A percentile compares a stretch with the other conserved stretches of the same genome.
Evolutionary conservation across 2,329 filamentous ascomycete genomes (phyloP).

Genomic region (Fusarium udum): DNA sequence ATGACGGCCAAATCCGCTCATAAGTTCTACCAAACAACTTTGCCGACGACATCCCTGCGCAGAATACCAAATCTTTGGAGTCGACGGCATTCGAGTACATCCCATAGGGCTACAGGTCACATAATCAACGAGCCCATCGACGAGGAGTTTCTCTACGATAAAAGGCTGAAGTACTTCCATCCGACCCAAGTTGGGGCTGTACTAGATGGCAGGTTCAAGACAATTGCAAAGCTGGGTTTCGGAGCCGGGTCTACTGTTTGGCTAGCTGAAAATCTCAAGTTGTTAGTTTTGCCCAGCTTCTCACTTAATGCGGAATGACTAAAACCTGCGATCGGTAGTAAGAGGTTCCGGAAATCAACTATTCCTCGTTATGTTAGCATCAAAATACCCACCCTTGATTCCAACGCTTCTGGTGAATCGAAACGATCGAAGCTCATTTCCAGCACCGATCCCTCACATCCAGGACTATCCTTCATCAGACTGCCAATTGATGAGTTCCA

Average conservation of each 20-base stretch:
- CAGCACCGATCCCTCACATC: constrained; percentile 25
- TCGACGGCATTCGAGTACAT: not conserved
- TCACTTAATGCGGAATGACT: no score
- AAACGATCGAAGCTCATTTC: constrained; percentile 12
- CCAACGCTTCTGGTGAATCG: constrained; percentile 18
- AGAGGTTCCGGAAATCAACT: not conserved
- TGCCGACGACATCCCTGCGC: accelerated
- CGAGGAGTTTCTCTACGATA: constrained; percentile 25
- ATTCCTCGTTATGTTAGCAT: constrained; percentile 20
- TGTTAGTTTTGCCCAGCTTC: not conserved
- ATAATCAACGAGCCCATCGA: constrained; percentile 20
- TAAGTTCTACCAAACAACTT: not conserved
- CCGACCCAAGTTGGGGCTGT: constrained; percentile 38
- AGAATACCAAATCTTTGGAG: not conserved
- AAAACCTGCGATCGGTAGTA: not conserved
- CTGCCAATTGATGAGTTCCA: constrained; percentile 26
- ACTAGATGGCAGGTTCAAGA: constrained; percentile 48
- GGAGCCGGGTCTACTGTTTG: constrained; percentile 51
- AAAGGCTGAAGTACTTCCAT: constrained; percentile 26
- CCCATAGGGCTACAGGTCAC: no score
- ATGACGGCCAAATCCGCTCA: not conserved
- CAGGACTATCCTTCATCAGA: constrained; percentile 15
- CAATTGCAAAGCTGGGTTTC: constrained; percentile 49
- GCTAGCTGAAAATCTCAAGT: constrained; percentile 45
- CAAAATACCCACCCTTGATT: constrained; percentile 32